Evolutionary conservation across 495 filamentous ascomycete genomes (phyloP), one percentile per base, ranked within the genome.

Genomic region (Hyphodiscus hymeniophilus): DNA sequence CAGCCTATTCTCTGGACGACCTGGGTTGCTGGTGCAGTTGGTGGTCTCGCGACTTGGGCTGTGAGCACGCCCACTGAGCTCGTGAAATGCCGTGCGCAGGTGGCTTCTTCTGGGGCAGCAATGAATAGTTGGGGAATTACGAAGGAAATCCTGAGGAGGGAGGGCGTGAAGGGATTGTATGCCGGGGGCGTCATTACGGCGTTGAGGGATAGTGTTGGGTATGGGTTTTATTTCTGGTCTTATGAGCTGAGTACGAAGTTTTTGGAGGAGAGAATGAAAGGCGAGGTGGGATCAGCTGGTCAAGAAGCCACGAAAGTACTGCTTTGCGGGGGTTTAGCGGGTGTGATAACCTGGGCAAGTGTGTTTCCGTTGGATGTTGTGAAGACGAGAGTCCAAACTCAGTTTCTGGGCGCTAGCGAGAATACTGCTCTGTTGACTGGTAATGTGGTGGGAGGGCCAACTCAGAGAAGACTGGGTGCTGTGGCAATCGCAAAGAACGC

Each of bases 141-240:
- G 1, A 74, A 71, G 44, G 70, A 79, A 10, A 73, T 88, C 30
- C 58, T 81, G 39, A 71, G 62, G 33, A 61, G 58, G n/a, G 72
- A 79, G 31, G 87, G 89, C 0, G 55, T 85, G 23, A 65, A 69
- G 20, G 89, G 87, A 0, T 58, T 95, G 8, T 95, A 92, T 62
- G 70, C 74, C 47, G 89, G 86, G 21, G 89, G 89, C 23, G 68
- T 62, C 3, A 76, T 95, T 20, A 95, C 90, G 7, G 85, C 82
- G 47, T 60, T 88, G 38, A 70, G 89, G 38, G 89, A 95, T 64
- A 80, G 81, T 47, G 75, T 95, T 48, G 89, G 89, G 16, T 95
- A 94, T 62, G 89, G 89, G 3, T 94, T 94, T 60, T 95, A 95
- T 61, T 95, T 95, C 63, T 89, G 82, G 81, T 80, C 81, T 12